phyloP scores from a whole-genome alignment of 2,329 filamentous ascomycete genomes.

The Podosphaera aphanis region DNA sequence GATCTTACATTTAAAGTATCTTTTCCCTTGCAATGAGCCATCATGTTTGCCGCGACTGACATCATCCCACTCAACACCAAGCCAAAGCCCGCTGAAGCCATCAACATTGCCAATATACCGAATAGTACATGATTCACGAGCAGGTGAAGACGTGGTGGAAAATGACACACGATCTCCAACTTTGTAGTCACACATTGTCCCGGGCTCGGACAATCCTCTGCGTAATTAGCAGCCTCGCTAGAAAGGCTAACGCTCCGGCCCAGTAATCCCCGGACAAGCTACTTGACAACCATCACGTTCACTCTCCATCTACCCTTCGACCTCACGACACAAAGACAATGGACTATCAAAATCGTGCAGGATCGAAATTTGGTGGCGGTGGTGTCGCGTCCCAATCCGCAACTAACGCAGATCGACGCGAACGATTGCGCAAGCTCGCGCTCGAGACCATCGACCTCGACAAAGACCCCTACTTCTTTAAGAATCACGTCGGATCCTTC shows the following conservation, averaged over 20 bases:
- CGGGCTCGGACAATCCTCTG: not conserved
- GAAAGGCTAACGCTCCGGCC: not conserved
- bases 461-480: constrained; percentile 99
- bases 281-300: not conserved
- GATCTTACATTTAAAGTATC: constrained; percentile 62
- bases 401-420: constrained; percentile 88
- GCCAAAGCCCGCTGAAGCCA: constrained; percentile 46
- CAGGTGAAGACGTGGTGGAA: constrained; percentile 23
- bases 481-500: constrained; percentile 95
- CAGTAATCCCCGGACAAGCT: too few species aligned
- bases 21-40: constrained; percentile 53
- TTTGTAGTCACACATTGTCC: constrained; percentile 6
- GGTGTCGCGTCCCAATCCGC: constrained; percentile 84
- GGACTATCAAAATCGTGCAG: constrained; percentile 75
- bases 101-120: constrained; percentile 58
- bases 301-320: not conserved
- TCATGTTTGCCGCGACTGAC: constrained; percentile 68
- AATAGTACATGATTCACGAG: constrained; percentile 50
- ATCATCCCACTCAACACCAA: constrained; percentile 96
- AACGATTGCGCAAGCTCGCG: constrained; percentile 90
- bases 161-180: constrained; percentile 62
- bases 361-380: constrained; percentile 93
- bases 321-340: constrained; percentile 18
- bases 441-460: constrained; percentile 98
- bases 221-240: not conserved